A percentile compares a stretch with the other conserved stretches of the same genome.
Evolutionary conservation across 805 yeast species (phyloP).

Genomic region (Metschnikowia similis): DNA sequence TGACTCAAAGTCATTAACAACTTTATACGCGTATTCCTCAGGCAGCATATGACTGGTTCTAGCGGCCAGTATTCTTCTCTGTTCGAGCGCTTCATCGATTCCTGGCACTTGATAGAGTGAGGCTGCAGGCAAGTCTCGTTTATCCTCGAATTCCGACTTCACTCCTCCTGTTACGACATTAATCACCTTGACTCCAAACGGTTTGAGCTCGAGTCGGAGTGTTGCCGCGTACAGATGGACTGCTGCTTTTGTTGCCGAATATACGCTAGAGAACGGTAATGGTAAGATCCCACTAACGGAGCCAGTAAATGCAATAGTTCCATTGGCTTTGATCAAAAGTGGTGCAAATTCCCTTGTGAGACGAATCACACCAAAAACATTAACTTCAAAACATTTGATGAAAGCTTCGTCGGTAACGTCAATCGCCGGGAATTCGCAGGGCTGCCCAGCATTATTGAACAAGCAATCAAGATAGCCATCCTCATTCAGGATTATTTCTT

Average conservation of each 20-base stretch:
- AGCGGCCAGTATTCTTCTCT: conserved; percentile 56
- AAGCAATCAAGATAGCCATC: conserved; percentile 54
- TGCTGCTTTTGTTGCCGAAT: conserved; percentile 70
- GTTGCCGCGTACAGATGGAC: conserved; percentile 66
- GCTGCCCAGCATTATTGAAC: conserved; percentile 74
- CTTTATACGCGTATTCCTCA: conserved; percentile 51
- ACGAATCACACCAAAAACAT: conserved; percentile 67
- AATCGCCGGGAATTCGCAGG: conserved; percentile 66
- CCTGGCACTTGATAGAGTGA: conserved; percentile 53
- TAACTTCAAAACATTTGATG: conserved; percentile 54
- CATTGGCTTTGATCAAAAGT: conserved; percentile 58
- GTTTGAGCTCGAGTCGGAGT: conserved; percentile 62
- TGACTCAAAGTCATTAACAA: conserved; percentile 46
- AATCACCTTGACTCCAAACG: conserved; percentile 67
- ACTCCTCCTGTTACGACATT: conserved; percentile 77
- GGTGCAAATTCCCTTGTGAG: conserved; percentile 54
- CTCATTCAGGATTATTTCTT: conserved; percentile 37
- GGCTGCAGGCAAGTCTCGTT: conserved; percentile 50
- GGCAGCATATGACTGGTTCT: conserved; percentile 57
- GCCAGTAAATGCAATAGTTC: conserved; percentile 71
- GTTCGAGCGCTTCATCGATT: conserved; percentile 44
- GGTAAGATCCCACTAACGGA: conserved; percentile 62
- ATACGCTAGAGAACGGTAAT: conserved; percentile 67
- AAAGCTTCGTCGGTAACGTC: conserved; percentile 58
- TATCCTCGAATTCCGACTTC: conserved; percentile 64